Evolutionary conservation across 2,329 filamentous ascomycete species (phyloP), one percentile per base, ranked within the genome.

Genomic region (Pyrenochaeta sp.): DNA sequence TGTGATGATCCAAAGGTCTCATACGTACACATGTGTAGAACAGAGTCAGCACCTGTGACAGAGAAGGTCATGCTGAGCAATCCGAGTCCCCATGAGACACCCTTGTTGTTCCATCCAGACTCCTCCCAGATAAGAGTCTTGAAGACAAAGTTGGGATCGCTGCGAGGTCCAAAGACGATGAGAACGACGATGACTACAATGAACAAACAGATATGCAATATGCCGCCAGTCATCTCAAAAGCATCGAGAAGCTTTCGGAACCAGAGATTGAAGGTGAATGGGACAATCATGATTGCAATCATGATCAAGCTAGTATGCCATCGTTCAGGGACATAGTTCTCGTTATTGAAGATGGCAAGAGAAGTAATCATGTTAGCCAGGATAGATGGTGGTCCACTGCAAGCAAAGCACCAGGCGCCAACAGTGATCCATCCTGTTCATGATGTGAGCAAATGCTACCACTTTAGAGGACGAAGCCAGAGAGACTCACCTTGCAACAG

Each of bases 231-330:
- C 3, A 73, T 72, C 53, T 82, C 79, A 34, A 79, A 62, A 1
- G 68, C 52, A 5, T 77, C 75, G 2, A 81, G 61, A 1, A 74
- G 45, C 9, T 69, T 71, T 1, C 73, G 72, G n/a, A 74, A 68
- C 28, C 75, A 67, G 2, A 73, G 69, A 48, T 81, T 81, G 43
- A 76, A 67, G 2, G 60, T 45, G 5, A 74, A 58, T 1, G 71
- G 63, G 3, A 76, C 47, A 1, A 69, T 13, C 15, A 73, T 66
- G 20, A 75, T 58, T 1, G 73, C 75, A 47, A 74, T 77, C 51
- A 75, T 73, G 8, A 81, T 60, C 2, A 81, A 63, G 2, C 77
- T 80, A 1, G 68, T 74, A 35, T 81, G 78, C 76, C 77, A 81
- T 15, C 66, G 54, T 39, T 76, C 40, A 1, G 64, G 54, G 1